Evolutionary conservation across 108 stramenopile genomes (phyloP), one percentile per base, ranked within the genome.

Genomic region (Asterionellopsis glacialis): DNA sequence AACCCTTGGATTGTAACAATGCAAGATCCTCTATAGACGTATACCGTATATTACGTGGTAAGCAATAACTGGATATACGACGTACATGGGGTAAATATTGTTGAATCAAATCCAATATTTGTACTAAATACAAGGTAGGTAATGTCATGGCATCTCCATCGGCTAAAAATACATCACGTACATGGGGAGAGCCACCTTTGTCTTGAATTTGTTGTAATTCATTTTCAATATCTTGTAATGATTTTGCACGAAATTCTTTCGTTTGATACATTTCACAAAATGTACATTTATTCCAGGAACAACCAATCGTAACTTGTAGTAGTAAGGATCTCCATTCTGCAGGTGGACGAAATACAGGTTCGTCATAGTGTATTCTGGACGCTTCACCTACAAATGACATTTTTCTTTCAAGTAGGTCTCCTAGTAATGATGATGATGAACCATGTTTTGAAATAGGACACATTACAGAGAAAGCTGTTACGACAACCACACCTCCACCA

Each of bases 111-210:
- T 24, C 23, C 55, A 56, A 49, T 25, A 65, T 45, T 1, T 22
- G 1, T 24, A 39, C 9, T 6, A 65, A 41, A 4, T 65, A 18
- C 1, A 2, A 1, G 3, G 12, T 43, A 1, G 64, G 64, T 2
- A 65, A 45, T 14, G 55, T 65, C 64, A 65, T 65, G 55, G 64
- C 64, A 65, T 65, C 64, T 4, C 64, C 64, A 57, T 65, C 64
- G 7, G 64, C 64, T 14, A 65, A 45, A 38, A 65, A 65, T 19
- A 65, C 64, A 28, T 65, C 64, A 10, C 50, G n/a, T 6, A 65
- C 64, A 43, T 25, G 9, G 14, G 64, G 41, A 21, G 33, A 55
- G 24, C 56, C 55, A n/a, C 19, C 1, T 14, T 33, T 33, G 2
- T 18, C 41, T 21, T 53, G 51, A 11, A 65, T 16, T 14, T 4